These are phyloP conservation scores for Tetracladium setigerum DNA, from an alignment of 495 filamentous ascomycete genomes.

Conservation along the genomic window DNA sequence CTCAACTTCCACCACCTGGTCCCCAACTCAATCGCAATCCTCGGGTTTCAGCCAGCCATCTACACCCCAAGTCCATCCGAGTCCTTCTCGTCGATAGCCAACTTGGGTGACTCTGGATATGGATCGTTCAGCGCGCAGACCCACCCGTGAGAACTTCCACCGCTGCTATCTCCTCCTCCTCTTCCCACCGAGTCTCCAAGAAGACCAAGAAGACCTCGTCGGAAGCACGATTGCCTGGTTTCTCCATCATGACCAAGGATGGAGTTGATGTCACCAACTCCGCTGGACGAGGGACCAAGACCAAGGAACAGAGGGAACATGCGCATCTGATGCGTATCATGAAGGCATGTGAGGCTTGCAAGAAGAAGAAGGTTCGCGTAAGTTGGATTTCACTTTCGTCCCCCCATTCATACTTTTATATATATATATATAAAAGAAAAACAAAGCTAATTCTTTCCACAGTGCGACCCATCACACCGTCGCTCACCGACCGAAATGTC, in stretches of 20 bases:
- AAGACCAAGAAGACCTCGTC: constrained; percentile 18
- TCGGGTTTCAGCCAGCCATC: constrained; percentile 11
- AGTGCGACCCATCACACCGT: constrained; percentile 22
- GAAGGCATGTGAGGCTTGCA: constrained; percentile 49
- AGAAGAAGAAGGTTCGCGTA: constrained; percentile 38
- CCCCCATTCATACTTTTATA: not conserved
- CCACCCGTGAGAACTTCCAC: not conserved
- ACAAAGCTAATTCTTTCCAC: constrained; percentile 3
- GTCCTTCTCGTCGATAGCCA: not conserved
- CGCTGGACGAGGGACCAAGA: constrained; percentile 49
- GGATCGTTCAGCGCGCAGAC: constrained; percentile 13
- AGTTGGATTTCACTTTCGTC: too few species aligned
- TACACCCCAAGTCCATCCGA: constrained; percentile 16
- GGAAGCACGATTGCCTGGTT: constrained; percentile 37
- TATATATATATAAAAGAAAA: not conserved
- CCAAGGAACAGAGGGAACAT: constrained; percentile 53
- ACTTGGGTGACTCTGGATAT: constrained; percentile 15
- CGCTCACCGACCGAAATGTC: constrained; percentile 14
- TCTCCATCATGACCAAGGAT: constrained; percentile 52
- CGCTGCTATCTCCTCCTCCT: not conserved
- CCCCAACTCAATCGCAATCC: constrained; percentile 12
- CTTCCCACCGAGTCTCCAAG: constrained; percentile 11
- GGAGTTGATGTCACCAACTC: constrained; percentile 48
- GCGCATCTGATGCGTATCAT: constrained; percentile 51
- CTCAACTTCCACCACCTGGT: constrained; percentile 3